These are phyloP conservation scores for Solanum hybrid DNA, from an alignment of 305 asterid genomes.

Conservation along the genomic window DNA sequence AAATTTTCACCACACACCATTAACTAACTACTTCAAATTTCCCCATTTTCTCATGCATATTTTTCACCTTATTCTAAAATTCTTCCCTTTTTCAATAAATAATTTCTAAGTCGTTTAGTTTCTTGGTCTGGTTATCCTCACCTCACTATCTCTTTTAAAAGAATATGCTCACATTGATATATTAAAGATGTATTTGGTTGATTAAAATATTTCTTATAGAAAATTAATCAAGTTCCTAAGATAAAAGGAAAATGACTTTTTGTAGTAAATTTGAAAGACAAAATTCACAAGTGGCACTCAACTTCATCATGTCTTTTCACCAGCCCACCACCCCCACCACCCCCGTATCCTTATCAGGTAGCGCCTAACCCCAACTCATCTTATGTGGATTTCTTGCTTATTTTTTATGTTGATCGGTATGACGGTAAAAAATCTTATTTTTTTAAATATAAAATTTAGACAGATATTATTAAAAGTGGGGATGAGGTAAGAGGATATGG, in stretches of 20 bases:
- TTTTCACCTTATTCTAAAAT: background rate
- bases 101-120: too few species aligned
- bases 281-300: background rate
- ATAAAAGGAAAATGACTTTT: background rate
- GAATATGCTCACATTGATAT: background rate
- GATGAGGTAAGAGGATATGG: background rate
- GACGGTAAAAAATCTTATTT: fast-evolving
- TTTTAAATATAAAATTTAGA: background rate
- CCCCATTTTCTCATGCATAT: background rate
- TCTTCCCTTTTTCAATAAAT: background rate
- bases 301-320: background rate
- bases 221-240: background rate
- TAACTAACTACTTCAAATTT: too few species aligned
- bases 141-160: background rate
- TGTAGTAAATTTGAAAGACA: background rate
- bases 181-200: background rate
- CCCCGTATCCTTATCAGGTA: background rate
- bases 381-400: background rate
- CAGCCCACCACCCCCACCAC: background rate
- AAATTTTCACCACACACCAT: background rate
- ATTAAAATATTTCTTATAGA: background rate
- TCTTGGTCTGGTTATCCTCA: background rate
- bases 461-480: background rate
- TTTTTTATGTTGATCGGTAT: background rate
- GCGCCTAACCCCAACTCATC: background rate